Evolutionary conservation across 225 moss, liverwort and hornwort genomes (phyloP), one percentile per base, ranked within the genome.

Genomic region (Lunularia cruciata): DNA sequence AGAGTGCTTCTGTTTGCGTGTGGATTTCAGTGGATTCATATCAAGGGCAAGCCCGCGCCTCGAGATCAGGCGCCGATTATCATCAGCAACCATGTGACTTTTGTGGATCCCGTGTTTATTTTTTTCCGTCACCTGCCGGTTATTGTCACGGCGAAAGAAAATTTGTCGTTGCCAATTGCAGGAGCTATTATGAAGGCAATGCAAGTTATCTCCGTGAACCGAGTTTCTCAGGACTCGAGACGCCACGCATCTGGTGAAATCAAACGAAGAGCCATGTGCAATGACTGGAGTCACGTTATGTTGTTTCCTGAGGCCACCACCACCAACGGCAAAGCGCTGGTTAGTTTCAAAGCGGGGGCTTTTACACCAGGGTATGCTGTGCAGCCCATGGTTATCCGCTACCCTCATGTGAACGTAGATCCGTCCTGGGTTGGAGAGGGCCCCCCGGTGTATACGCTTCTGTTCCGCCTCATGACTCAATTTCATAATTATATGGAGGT

Each of bases 251-350:
- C 90, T 28, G 90, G 90, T 56, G 90, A 87, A 76, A 95, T 95
- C 47, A 95, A 95, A 83, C 82, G 95, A 68, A 86, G 88, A 74
- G 95, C 92, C 56, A 95, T 95, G 95, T 95, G 95, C 71, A 95
- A 95, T 67, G 92, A 88, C 49, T 95, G 95, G 95, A 92, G 92
- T 63, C 95, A 95, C 78, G 85, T 95, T 18, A 92, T 95, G 95
- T 53, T 95, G 23, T 95, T 95, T 78, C 95, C 95, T 3, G 92
- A 95, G 83, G 95, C 95, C 60, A 95, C 95, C 33, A 95, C 95
- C 61, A 95, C 95, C 20, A 95, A 95, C 76, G 95, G 95, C 57
- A 95, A 83, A 80, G 86, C 78, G 36, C 81, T 95, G 13, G 90
- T 92, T 27, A 80, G 84, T 7, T 95, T 95, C 25, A 95, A 95